phyloP scores from a whole-genome alignment of 148 eudicot genomes.

The Rhododendron ferrugineum region DNA sequence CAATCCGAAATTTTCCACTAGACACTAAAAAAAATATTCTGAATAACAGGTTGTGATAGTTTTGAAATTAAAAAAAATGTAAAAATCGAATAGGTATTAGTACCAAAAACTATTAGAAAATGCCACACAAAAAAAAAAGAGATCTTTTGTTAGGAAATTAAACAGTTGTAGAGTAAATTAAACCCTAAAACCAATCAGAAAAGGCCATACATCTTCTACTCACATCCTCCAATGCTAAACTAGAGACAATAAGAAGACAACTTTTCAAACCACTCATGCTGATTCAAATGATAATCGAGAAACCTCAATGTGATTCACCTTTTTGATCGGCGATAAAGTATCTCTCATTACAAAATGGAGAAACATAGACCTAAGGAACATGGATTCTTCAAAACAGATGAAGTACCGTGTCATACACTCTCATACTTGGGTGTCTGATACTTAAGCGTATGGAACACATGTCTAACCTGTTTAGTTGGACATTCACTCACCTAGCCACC shows the following conservation, averaged over 20 bases:
- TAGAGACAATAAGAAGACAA: neutral
- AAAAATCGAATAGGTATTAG: neutral
- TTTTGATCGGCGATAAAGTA: neutral
- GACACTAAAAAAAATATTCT: neutral
- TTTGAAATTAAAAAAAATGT: neutral
- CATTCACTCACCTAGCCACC: neutral
- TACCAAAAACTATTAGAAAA: neutral
- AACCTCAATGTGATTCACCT: neutral
- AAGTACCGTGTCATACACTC: neutral
- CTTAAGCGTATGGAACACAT: neutral
- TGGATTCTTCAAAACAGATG: neutral
- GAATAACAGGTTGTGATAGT: neutral
- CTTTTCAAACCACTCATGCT: neutral
- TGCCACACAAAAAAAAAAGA: neutral
- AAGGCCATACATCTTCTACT: neutral
- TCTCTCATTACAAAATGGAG: neutral
- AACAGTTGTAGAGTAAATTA: neutral
- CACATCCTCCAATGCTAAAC: neutral
- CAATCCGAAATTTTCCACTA: neutral
- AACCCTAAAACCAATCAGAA: neutral
- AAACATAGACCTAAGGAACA: neutral
- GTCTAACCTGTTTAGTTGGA: neutral
- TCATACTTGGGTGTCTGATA: neutral
- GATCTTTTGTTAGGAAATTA: neutral
- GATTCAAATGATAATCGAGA: neutral